Evolutionary conservation across 75 land plant genomes (phyloP).

Genomic region (Cupressus sempervirens): DNA sequence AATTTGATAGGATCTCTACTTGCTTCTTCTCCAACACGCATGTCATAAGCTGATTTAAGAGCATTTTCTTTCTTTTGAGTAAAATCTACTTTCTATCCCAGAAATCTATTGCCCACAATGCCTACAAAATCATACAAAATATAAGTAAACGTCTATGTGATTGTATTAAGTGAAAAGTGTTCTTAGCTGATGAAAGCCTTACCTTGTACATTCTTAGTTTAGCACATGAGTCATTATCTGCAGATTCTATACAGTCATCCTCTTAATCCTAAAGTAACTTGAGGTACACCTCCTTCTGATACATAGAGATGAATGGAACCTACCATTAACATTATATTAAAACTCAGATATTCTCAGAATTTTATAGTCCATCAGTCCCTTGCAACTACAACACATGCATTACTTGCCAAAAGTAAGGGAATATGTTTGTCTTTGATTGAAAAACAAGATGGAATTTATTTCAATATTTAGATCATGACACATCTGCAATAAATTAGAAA

Average conservation of each 20-base stretch:
- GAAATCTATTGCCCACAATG: conserved; percentile 72
- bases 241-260: conserved; percentile 19
- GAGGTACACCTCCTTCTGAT: conserved; percentile 63
- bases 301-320: conserved; percentile 93
- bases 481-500: conserved; percentile 60
- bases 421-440: not conserved
- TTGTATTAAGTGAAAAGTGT: not conserved
- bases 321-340: conserved; percentile 15
- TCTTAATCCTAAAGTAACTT: conserved; percentile 58
- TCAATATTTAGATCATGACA: conserved; percentile 71
- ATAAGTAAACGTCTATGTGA: not conserved
- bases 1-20: conserved; percentile 34
- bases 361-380: not conserved
- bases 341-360: not conserved
- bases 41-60: conserved; percentile 63
- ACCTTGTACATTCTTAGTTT: conserved; percentile 65
- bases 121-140: conserved; percentile 32
- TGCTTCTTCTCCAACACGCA: conserved; percentile 55
- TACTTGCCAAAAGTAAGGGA: not conserved
- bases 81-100: conserved; percentile 84
- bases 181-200: not conserved
- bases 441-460: conserved; percentile 28
- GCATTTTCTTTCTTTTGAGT: conserved; percentile 76
- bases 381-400: not conserved
- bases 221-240: conserved; percentile 20